Evolutionary conservation across 176 grass and related monocot species (phyloP).

Genomic region (Tuctoria greenei): DNA sequence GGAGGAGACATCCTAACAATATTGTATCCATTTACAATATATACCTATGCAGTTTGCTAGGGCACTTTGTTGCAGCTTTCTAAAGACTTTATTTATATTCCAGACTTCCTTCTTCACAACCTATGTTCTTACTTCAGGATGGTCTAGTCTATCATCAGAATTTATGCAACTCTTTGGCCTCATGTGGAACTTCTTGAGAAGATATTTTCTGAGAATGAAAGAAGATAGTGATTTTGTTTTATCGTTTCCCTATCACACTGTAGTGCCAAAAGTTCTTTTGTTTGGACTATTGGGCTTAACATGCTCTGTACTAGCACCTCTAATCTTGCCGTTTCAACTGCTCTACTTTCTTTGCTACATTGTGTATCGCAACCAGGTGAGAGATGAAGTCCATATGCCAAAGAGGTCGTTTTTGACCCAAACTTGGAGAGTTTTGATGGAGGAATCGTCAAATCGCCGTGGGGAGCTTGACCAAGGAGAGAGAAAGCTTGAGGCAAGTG

Average conservation of each 20-base stretch:
- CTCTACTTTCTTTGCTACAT: constrained; percentile 85
- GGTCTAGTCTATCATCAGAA: constrained; percentile 91
- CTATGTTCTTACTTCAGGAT: constrained; percentile 89
- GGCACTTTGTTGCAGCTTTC: constrained; percentile 44
- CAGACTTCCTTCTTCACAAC: constrained; percentile 95
- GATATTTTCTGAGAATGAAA: constrained; percentile 64
- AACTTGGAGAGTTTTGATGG: too few relatives aligned
- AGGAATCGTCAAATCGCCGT: too few relatives aligned
- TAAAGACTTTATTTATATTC: constrained; percentile 46
- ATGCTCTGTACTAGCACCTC: constrained; percentile 80
- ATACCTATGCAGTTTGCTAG: constrained; percentile 71
- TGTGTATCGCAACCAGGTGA: constrained; percentile 95
- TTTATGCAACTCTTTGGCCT: constrained; percentile 83
- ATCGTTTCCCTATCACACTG: constrained; percentile 87
- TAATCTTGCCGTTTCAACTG: constrained; percentile 87
- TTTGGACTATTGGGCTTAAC: constrained; percentile 91
- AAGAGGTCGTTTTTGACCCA: too few relatives aligned
- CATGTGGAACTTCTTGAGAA: constrained; percentile 68
- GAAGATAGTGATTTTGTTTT: constrained; percentile 51
- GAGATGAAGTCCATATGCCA: constrained; percentile 12
- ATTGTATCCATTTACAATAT: constrained; percentile 56
- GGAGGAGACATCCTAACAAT: too few relatives aligned
- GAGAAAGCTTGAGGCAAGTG: too few relatives aligned
- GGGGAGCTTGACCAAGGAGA: too few relatives aligned
- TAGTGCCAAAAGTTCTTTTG: constrained; percentile 80